Evolutionary conservation across 768 basidiomycete genomes (phyloP).

Genomic region (Podaxis pistillaris): DNA sequence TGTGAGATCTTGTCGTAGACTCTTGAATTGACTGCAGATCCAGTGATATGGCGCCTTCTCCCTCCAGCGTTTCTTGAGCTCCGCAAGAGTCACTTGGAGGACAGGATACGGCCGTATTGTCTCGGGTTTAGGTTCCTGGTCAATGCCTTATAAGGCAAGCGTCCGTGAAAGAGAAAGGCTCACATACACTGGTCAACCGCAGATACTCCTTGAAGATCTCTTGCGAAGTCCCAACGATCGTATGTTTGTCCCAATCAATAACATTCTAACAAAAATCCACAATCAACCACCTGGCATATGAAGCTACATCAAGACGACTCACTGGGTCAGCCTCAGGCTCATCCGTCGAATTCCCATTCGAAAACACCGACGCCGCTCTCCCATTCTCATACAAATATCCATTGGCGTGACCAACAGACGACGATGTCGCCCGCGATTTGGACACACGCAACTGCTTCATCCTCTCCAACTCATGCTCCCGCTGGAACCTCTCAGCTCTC

Average conservation of each 20-base stretch:
- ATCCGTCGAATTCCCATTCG: conserved; percentile 38
- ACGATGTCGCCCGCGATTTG: conserved; percentile 18
- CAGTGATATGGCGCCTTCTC: conserved; percentile 75
- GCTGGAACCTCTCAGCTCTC: conserved; percentile 86
- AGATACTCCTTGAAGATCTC: conserved; percentile 96
- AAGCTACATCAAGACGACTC: conserved; percentile 26
- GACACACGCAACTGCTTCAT: conserved; percentile 47
- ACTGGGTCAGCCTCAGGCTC: conserved; percentile 77
- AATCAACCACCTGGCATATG: not conserved
- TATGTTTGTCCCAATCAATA: conserved; percentile 93
- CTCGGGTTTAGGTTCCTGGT: conserved; percentile 90
- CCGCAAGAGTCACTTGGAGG: conserved; percentile 78
- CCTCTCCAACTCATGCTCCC: conserved; percentile 85
- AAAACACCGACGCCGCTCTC: conserved; percentile 6
- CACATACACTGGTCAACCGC: conserved; percentile 80
- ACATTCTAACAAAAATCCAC: conserved; percentile 64
- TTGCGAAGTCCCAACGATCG: conserved; percentile 89
- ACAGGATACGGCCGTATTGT: conserved; percentile 88
- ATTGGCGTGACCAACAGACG: conserved; percentile 47
- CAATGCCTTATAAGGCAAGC: conserved; percentile 8
- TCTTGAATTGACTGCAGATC: conserved; percentile 99
- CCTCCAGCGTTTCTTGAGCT: conserved; percentile 88
- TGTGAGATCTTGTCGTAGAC: conserved; percentile 94
- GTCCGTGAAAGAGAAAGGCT: conserved; percentile 1
- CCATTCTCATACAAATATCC: conserved; percentile 41